Base-by-base conservation (phyloP, 306 rosid species). In the Phaseolus lunatus region DNA sequence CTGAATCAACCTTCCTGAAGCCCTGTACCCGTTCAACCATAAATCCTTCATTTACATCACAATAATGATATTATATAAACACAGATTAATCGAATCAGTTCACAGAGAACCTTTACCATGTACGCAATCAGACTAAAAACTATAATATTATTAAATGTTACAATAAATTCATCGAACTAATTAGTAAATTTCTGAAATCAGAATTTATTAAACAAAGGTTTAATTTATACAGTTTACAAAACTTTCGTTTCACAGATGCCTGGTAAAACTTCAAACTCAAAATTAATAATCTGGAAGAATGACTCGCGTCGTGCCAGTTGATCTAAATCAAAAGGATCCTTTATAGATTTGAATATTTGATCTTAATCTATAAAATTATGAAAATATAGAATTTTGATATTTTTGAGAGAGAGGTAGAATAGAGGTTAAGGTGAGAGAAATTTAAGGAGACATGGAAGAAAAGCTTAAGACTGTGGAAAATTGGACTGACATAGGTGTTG, bases 1-100 rank as follows among this genome's bases (percentile, higher is more conserved):
- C 92, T 13, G 92, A 84, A 86, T 88, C 94, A 72, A 95, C 81
- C 87, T 95, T 95, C 89, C 85, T 87, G 77, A 95, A 95, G 1
- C 99, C 99, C 99, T 95, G 83, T 8, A 3, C 13, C 18, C 45
- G 49, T n/a, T 18, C 23, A 11, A 35, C 39, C 35, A 56, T 44
- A 57, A 70, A 47, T 15, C 44, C 15, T 4, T 44, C 48, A 35
- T 70, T 62, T 57, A 8, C 53, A 20, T 19, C 15, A 27, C 56
- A 44, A 39, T 2, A 31, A 16, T 16, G 41, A 29, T 24, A 58
- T 14, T 5, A 14, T 43, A 43, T 13, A 15, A 13, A 59, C 1
- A 26, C 2, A 59, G 4, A 57, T 0, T 15, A 54, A 54, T 12
- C 52, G 19, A n/a, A 49, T 49, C 11, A 43, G 5, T 41, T 41